phyloP scores from a whole-genome alignment of 2,329 filamentous ascomycete species.

The Lachnellula subtilissima region DNA sequence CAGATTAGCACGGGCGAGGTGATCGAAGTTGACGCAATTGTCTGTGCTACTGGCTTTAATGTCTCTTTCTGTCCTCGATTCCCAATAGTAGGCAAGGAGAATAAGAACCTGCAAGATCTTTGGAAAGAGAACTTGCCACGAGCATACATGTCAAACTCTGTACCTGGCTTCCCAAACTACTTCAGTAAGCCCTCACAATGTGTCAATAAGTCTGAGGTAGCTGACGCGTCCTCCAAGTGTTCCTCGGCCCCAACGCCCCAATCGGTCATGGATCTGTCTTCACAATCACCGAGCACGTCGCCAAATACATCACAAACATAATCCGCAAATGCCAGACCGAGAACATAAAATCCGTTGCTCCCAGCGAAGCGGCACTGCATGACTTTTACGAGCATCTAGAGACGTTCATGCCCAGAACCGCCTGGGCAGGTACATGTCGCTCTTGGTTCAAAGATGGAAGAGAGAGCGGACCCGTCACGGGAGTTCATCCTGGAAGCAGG shows the following conservation, averaged over 20 bases:
- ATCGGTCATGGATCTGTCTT: constrained; percentile 30
- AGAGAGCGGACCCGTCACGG: constrained; percentile 9
- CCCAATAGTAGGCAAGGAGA: constrained; percentile 17
- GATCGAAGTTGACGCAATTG: constrained; percentile 33
- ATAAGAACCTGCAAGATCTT: constrained; percentile 24
- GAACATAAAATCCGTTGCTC: constrained; percentile 39
- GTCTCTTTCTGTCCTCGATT: constrained; percentile 25
- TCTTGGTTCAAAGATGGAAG: constrained; percentile 21
- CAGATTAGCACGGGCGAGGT: constrained; percentile 25
- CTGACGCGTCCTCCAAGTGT: constrained; percentile 10
- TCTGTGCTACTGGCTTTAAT: constrained; percentile 33
- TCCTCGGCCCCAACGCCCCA: constrained; percentile 30
- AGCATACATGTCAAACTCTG: constrained; percentile 31
- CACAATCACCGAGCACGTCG: constrained; percentile 41
- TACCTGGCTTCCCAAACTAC: constrained; percentile 30
- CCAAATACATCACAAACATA: constrained; percentile 46
- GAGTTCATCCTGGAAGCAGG: constrained; percentile 11
- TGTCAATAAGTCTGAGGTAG: not conserved
- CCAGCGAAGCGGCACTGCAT: constrained; percentile 32
- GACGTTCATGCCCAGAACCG: constrained; percentile 27
- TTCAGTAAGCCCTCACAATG: constrained; percentile 11
- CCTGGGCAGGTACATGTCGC: constrained; percentile 11
- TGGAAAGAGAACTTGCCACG: constrained; percentile 28
- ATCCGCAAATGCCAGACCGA: constrained; percentile 39
- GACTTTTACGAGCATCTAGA: constrained; percentile 31